Evolutionary conservation across 1,139 yeast species (phyloP).

Genomic region (Candida tropicalis): DNA sequence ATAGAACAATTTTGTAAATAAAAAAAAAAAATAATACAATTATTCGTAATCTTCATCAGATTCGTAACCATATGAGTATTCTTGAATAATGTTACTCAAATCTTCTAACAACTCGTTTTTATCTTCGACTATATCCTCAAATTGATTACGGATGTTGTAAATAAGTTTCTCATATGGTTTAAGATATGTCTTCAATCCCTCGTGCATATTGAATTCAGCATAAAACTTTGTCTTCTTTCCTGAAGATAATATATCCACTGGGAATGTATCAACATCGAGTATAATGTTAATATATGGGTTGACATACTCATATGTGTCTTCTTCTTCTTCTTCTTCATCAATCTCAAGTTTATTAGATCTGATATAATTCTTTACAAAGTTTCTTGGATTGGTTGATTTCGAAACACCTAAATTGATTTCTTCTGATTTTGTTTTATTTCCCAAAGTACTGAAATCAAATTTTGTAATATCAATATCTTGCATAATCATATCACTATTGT

Average conservation of each 20-base stretch:
- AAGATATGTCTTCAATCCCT: conserved; percentile 47
- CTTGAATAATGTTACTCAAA: conserved; percentile 49
- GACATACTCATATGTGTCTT: conserved; percentile 21
- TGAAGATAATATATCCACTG: conserved; percentile 20
- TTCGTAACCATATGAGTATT: conserved; percentile 56
- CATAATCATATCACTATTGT: conserved; percentile 4
- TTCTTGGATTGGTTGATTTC: neutral
- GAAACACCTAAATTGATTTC: conserved; percentile 18
- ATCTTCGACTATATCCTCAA: conserved; percentile 56
- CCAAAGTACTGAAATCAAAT: conserved; percentile 8
- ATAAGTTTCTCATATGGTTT: conserved; percentile 51
- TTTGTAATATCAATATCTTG: conserved; percentile 20
- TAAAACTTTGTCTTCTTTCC: conserved; percentile 20
- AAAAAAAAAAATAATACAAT: neutral
- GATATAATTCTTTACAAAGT: conserved; percentile 18
- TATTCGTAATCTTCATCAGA: conserved; percentile 20
- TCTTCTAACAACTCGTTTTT: conserved; percentile 66
- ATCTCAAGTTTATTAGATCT: conserved; percentile 9
- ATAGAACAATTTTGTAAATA: neutral
- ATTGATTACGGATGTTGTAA: conserved; percentile 30
- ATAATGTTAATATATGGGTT: conserved; percentile 25
- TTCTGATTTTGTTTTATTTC: neutral
- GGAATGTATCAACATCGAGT: conserved; percentile 37
- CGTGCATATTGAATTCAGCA: conserved; percentile 47
- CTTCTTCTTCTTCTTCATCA: conserved; percentile 17